Percentiles rank a stretch among this genome's conserved stretches.
Conservation (phyloP, 176 grass and related monocot genomes). For the Rhynchospora pubera region DNA sequence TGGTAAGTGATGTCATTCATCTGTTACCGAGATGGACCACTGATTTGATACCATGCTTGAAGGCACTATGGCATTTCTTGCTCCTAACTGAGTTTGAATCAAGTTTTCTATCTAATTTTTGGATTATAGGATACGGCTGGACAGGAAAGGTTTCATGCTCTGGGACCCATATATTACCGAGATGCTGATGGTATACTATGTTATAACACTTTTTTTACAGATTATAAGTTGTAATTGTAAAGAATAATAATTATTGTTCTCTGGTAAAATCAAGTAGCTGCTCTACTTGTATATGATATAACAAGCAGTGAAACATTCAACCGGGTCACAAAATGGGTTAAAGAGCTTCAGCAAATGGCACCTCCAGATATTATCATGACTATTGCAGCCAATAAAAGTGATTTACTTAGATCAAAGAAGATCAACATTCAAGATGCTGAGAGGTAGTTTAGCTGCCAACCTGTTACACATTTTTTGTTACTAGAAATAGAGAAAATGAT, state of each 20-base stretch:
- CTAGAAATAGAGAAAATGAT: background rate
- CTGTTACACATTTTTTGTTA: conserved; percentile 21
- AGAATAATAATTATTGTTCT: background rate
- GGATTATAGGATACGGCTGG: conserved; percentile 67
- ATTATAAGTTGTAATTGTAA: background rate
- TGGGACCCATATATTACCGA: conserved; percentile 79
- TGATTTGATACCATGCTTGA: background rate
- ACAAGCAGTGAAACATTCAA: conserved; percentile 55
- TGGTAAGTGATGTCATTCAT: background rate
- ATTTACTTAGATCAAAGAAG: conserved; percentile 72
- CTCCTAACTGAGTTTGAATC: background rate
- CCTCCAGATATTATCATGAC: conserved; percentile 65
- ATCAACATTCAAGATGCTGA: conserved; percentile 49
- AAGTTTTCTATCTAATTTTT: background rate
- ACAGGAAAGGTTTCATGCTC: conserved; percentile 70
- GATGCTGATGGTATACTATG: conserved; percentile 53
- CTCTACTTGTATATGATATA: conserved; percentile 79
- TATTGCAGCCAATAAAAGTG: conserved; percentile 74
- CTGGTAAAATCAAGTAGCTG: conserved; percentile 41
- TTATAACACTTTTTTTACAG: conserved; percentile 5
- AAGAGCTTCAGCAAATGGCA: conserved; percentile 85
- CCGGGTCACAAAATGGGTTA: conserved; percentile 79
- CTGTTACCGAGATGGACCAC: background rate
- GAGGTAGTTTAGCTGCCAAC: conserved; percentile 20
- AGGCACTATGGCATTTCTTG: background rate